phyloP scores from a whole-genome alignment of 495 filamentous ascomycete genomes.

The Talaromyces proteolyticus region DNA sequence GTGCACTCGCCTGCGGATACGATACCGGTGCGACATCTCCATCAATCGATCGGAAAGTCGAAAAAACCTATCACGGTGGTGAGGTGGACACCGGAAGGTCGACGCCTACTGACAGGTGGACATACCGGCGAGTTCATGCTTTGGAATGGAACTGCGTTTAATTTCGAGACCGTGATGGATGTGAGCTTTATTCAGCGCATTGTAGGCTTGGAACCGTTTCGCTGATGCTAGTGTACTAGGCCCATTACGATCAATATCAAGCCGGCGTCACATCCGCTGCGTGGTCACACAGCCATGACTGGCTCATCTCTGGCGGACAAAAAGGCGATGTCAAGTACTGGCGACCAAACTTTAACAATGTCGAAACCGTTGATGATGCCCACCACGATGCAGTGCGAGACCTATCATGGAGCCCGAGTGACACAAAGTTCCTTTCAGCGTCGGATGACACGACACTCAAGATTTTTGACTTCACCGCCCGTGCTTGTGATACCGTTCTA shows the following conservation, averaged over 20 bases:
- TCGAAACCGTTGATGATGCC: constrained; percentile 87
- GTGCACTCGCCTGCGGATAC: constrained; percentile 68
- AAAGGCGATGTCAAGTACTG: constrained; percentile 96
- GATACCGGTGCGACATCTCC: constrained; percentile 82
- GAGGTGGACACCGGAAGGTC: constrained; percentile 93
- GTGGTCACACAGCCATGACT: constrained; percentile 94
- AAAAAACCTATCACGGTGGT: constrained; percentile 98
- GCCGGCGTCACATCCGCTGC: constrained; percentile 78
- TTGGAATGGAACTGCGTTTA: constrained; percentile 98
- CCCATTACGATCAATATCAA: constrained; percentile 68
- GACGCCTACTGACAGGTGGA: constrained; percentile 82
- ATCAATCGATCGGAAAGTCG: constrained; percentile 94
- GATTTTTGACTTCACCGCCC: constrained; percentile 93
- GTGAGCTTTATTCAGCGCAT: constrained; percentile 31
- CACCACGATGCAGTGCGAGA: constrained; percentile 87
- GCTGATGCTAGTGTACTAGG: constrained; percentile 33
- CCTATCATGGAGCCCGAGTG: constrained; percentile 87
- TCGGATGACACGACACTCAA: constrained; percentile 90
- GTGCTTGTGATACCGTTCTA: constrained; percentile 71
- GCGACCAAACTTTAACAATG: constrained; percentile 99
- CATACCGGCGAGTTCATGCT: constrained; percentile 97
- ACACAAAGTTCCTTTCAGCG: constrained; percentile 92
- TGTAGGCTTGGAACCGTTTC: background rate
- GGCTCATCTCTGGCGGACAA: constrained; percentile 93
- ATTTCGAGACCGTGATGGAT: constrained; percentile 98